Evolutionary conservation across 2,329 filamentous ascomycete species (phyloP).

Genomic region (Diaporthe sp.): DNA sequence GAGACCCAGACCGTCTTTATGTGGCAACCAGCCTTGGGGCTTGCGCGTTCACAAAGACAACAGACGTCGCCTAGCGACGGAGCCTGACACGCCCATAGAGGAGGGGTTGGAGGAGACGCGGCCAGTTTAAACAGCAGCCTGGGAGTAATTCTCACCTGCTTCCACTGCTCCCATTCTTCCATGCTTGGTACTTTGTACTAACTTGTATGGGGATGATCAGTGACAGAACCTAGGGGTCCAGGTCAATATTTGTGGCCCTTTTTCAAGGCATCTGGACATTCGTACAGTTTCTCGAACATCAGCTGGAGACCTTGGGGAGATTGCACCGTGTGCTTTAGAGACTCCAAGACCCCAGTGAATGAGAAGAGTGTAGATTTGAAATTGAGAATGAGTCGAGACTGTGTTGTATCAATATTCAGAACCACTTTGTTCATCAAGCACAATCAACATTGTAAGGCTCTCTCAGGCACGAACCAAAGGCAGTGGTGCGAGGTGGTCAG

Average conservation of each 20-base stretch:
- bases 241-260: no score
- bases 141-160: neutral
- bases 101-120: neutral
- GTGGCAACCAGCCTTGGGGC: neutral
- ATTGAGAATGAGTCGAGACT: neutral
- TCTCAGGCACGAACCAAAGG: neutral
- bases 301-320: no score
- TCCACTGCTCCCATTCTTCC: neutral
- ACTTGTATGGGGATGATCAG: neutral
- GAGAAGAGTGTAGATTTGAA: neutral
- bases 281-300: neutral
- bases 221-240: neutral
- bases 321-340: neutral
- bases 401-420: neutral
- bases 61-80: neutral
- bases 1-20: neutral
- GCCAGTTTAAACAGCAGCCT: neutral
- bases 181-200: neutral
- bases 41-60: neutral
- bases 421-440: neutral
- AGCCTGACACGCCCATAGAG: neutral
- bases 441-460: neutral
- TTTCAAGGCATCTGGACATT: no score
- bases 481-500: neutral
- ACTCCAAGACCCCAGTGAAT: neutral